Base-by-base conservation (phyloP, 768 basidiomycete species). In the Cubamyces sp. region DNA sequence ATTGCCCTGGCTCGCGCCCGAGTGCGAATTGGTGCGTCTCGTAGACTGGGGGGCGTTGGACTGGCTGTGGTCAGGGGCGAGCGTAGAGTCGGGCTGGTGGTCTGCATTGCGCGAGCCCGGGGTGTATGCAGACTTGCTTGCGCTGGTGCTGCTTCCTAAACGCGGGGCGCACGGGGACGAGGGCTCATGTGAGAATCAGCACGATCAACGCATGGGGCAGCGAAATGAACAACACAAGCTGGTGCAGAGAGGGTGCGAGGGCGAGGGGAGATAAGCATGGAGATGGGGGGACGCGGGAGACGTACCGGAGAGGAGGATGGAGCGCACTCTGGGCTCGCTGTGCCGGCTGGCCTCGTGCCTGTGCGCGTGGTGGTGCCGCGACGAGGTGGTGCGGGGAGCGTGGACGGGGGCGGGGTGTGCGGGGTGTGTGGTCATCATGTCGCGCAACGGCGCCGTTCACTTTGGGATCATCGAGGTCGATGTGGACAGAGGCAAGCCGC, bases 301-400 rank as follows among this genome's bases (percentile, higher is more conserved):
- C 63, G 63, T 54, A 64, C 63, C 63, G 58, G 63, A 64, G 41
- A 64, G 63, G 49, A 64, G 54, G 58, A 64, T 64, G 49, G 63
- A 64, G 46, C 58, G 37, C 49, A 57, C 49, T 42, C 53, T 43
- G 41, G 57, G 57, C 58, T 64, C 58, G 34, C 55, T 34, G 30
- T n/a, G 16, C 25, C 43, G 19, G 47, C 53, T 40, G 37, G 57
- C 57, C 57, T 64, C 57, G 41, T 48, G 62, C 23, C 49, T 50
- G 26, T 30, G 51, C 47, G 54, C 58, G 48, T 51, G 42, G 48
- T 51, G 42, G 54, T 53, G 63, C 41, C 19, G 57, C 23, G 57
- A 43, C 37, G n/a, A n/a, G n/a, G 34, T 34, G 34, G 50, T 54
- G 51, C 37, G 53, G 18, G 51, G 56, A 6, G 41, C 26, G 21